A percentile compares a stretch with the other conserved stretches of the same genome.
phyloP scores from a whole-genome alignment of 2,329 filamentous ascomycete genomes.

The Alternaria solani region DNA sequence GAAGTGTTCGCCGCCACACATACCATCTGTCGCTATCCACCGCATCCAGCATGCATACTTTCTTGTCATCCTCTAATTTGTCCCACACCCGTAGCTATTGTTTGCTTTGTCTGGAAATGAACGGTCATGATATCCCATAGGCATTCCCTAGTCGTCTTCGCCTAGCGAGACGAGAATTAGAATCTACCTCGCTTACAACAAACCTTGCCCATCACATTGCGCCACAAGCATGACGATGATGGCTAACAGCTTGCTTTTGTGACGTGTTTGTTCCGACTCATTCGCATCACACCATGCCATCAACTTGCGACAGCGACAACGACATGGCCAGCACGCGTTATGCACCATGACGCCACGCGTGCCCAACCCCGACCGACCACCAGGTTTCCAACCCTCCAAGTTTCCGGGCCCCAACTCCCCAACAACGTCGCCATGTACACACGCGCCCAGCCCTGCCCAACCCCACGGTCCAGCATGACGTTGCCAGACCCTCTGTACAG shows the following conservation, averaged over 20 bases:
- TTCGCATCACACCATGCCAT: background rate
- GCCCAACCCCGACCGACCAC: background rate
- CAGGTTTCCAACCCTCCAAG: background rate
- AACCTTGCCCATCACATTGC: background rate
- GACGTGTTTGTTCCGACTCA: background rate
- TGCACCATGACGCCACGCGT: background rate
- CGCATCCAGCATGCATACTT: constrained; percentile 25
- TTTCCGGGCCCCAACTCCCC: background rate
- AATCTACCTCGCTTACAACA: constrained; percentile 1
- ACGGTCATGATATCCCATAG: constrained; percentile 5
- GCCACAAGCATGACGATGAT: background rate
- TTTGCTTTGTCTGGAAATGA: constrained; percentile 6
- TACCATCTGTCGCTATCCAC: constrained; percentile 24
- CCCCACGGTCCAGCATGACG: background rate
- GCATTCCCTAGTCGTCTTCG: background rate
- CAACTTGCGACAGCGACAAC: constrained; percentile 3
- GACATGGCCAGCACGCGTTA: background rate
- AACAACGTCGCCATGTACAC: background rate
- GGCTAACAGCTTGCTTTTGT: background rate
- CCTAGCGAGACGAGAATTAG: background rate
- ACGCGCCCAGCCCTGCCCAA: background rate
- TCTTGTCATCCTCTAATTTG: constrained; percentile 1
- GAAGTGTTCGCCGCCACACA: constrained; percentile 24
- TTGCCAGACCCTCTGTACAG: constrained; percentile 5
- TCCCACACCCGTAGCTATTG: background rate